A percentile compares a stretch with the other conserved stretches of the same genome.
phyloP scores from a whole-genome alignment of 306 rosid genomes.

The Phaseolus lunatus region DNA sequence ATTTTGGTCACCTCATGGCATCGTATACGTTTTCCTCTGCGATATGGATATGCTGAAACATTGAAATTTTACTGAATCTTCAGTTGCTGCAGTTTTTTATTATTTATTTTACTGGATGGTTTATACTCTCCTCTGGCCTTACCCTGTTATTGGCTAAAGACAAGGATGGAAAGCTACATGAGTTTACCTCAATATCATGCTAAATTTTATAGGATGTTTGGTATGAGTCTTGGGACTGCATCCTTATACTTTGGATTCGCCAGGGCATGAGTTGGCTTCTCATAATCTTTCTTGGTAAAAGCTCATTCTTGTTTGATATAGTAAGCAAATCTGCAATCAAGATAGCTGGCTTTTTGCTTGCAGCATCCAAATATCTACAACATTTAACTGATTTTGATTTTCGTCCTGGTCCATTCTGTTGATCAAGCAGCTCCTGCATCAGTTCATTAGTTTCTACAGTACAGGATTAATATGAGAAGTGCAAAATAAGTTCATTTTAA shows the following conservation, averaged over 20 bases:
- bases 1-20: slow-evolving; percentile 27
- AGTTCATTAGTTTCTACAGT: too few species aligned
- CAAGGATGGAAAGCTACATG: too few species aligned
- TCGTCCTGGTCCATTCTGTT: too few species aligned
- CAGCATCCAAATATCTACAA: too few species aligned
- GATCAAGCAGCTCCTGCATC: too few species aligned
- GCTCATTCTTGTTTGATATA: too few species aligned
- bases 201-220: neutral
- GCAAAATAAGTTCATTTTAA: too few species aligned
- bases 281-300: too few species aligned
- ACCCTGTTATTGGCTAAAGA: too few species aligned
- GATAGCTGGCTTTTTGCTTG: too few species aligned
- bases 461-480: neutral
- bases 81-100: slow-evolving; percentile 62
- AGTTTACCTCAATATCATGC: neutral
- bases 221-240: slow-evolving; percentile 12
- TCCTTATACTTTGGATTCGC: slow-evolving; percentile 6
- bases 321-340: too few species aligned
- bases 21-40: neutral
- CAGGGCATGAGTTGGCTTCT: neutral
- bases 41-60: slow-evolving; percentile 10
- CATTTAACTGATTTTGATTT: too few species aligned
- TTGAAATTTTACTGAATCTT: slow-evolving; percentile 8
- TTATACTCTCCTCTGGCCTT: slow-evolving; percentile 51
- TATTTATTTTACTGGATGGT: slow-evolving; percentile 66